Base-by-base conservation (phyloP, 805 yeast genomes). In the Diddensiella transvaalensis region DNA sequence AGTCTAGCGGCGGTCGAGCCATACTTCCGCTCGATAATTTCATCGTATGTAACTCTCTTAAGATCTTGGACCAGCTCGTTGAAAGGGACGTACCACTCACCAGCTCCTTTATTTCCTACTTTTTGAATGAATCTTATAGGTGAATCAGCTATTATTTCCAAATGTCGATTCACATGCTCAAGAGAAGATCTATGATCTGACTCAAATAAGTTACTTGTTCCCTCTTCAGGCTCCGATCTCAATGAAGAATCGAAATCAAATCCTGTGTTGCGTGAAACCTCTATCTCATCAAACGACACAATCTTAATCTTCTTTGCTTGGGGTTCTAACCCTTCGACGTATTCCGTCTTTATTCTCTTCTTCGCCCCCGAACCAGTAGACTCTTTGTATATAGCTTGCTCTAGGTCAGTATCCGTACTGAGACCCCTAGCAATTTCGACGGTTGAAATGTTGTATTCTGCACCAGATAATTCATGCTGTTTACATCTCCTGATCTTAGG, bases 1-100 rank as follows among this genome's bases (percentile, higher is more conserved):
- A 93, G 73, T 46, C 96, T 76, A 47, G 85, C 74, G 0, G 90
- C 79, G 15, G 82, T 76, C 5, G 75, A 69, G 1, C 73, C 74
- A 39, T 58, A 60, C 37, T 61, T 62, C 39, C 60, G 58, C 4
- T 59, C 52, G 23, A 71, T 60, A 13, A 69, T 57, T 15, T 59
- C 58, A 38, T 69, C 73, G 50, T 69, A 68, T 2, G 61, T 59
- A 13, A 53, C 46, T 10, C 60, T 61, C 29, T 59, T 56, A 22
- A 71, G 53, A 10, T 52, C 54, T 1, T 54, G 63, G 1, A 56
- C 49, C 13, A 62, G 56, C 3, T 53, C 60, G 15, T 56, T 60
- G 50, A 67, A 71, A 5, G 69, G 66, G 13, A 71, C 71, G 30
- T 58, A 62, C 72, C 72, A 71, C 44, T 68, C 72, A n/a, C 73